Conservation (phyloP, 257 asterid genomes). For the Haberlea rhodopensis region DNA sequence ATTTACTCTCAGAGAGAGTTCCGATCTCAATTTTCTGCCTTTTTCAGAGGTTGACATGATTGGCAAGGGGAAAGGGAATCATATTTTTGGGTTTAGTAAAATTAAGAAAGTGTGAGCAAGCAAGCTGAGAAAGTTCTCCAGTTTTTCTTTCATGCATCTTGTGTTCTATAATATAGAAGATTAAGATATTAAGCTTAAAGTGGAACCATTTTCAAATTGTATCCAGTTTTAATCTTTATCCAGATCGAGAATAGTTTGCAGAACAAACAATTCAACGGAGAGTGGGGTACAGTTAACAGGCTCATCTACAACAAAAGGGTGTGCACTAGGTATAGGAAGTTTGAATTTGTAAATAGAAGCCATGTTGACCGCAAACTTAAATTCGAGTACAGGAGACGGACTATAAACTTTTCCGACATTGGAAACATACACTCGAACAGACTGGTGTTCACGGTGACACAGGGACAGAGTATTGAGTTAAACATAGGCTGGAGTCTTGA, state of each 20-base stretch:
- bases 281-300: not conserved
- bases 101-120: no score
- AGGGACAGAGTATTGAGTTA: not conserved
- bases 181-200: no score
- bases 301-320: not conserved
- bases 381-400: slow-evolving; percentile 1
- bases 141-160: no score
- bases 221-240: not conserved
- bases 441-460: not conserved
- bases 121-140: no score
- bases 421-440: not conserved
- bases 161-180: no score
- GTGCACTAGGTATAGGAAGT: not conserved
- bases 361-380: not conserved
- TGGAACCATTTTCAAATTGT: no score
- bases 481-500: not conserved
- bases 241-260: not conserved
- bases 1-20: not conserved
- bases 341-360: not conserved
- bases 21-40: not conserved
- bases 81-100: no score
- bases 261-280: not conserved
- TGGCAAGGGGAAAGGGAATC: no score
- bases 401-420: not conserved
- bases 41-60: no score